Evolutionary conservation across 148 eudicot genomes (phyloP).

Genomic region (Bassia scoparia): DNA sequence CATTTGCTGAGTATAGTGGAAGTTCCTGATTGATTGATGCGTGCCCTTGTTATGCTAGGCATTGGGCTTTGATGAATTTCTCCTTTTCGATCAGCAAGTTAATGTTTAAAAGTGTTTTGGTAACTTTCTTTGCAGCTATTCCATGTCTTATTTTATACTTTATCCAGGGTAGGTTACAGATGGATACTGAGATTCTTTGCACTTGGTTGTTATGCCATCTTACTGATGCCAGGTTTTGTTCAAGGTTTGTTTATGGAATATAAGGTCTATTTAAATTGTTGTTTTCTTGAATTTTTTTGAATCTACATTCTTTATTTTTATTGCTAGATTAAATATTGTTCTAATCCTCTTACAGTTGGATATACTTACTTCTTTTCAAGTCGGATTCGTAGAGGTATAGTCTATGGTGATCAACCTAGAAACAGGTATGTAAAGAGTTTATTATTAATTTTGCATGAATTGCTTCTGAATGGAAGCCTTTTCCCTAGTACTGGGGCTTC

Average conservation of each 20-base stretch:
- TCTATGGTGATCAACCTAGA: constrained; percentile 92
- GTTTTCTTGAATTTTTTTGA: not conserved
- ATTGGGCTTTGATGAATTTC: not conserved
- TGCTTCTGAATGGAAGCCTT: not conserved
- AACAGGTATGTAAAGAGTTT: constrained; percentile 51
- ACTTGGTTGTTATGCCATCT: constrained; percentile 76
- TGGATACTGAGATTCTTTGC: constrained; percentile 74
- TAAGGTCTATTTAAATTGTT: not conserved
- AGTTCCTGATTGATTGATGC: not conserved
- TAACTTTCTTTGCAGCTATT: not conserved
- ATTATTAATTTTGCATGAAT: not conserved
- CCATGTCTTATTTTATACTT: constrained; percentile 38
- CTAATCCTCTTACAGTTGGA: constrained; percentile 47
- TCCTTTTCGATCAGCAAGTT: not conserved
- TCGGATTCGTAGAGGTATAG: constrained; percentile 66
- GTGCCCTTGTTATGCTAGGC: too few relatives aligned
- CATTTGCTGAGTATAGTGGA: not conserved
- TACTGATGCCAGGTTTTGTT: constrained; percentile 90
- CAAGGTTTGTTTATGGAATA: constrained; percentile 48
- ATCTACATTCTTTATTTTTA: not conserved
- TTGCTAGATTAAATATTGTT: not conserved
- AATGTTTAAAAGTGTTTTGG: not conserved
- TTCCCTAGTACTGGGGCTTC: not conserved
- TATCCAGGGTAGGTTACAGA: constrained; percentile 86
- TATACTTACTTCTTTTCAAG: constrained; percentile 69